Evolutionary conservation across 139 green algal genomes (phyloP), one percentile per base, ranked within the genome.

Genomic region (Chlamydomonas asymmetrica): DNA sequence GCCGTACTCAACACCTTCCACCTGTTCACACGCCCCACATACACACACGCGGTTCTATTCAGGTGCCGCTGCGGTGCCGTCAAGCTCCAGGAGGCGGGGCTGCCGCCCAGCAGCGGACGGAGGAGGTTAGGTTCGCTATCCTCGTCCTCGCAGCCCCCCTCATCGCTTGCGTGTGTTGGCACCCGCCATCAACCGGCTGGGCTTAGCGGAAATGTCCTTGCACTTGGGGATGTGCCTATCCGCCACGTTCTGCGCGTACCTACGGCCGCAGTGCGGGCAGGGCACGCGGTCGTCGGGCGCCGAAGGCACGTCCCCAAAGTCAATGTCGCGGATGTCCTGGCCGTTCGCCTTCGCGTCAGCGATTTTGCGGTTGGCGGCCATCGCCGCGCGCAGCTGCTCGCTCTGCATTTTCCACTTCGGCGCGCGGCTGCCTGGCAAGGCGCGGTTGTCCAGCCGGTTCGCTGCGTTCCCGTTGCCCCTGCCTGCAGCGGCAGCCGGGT

Each of bases 181-280:
- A 49, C 78, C 79, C n/a, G 67, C 75, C 22, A 71, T 83, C 32
- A 88, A 72, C 10, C 32, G 54, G 8, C 13, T 78, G 7, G 87
- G 84, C 75, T 90, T 90, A 10, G 80, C 80, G n/a, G 72, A 71
- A 71, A 88, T 93, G 75, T 91, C 74, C 29, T 84, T 78, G 75
- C 90, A 94, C 57, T 88, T 85, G 4, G 86, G 88, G 59, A 94
- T 92, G 66, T 94, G 90, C 1, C 90, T 83, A 50, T 92, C 90
- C 23, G 90, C 90, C 3, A 78, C 76, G 39, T 86, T 71, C 65
- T 85, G 78, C 48, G 88, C 88, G 74, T 91, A 94, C 50, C 80
- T 83, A 60, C 90, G 83, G 60, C 88, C 88, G 70, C 89, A 93
- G 81, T 93, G 78, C 0, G 89, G 89, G 78, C 89, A 93, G 25